Evolutionary conservation across 2,329 filamentous ascomycete species (phyloP), one percentile per base, ranked within the genome.

Genomic region (Epichloe typhina): DNA sequence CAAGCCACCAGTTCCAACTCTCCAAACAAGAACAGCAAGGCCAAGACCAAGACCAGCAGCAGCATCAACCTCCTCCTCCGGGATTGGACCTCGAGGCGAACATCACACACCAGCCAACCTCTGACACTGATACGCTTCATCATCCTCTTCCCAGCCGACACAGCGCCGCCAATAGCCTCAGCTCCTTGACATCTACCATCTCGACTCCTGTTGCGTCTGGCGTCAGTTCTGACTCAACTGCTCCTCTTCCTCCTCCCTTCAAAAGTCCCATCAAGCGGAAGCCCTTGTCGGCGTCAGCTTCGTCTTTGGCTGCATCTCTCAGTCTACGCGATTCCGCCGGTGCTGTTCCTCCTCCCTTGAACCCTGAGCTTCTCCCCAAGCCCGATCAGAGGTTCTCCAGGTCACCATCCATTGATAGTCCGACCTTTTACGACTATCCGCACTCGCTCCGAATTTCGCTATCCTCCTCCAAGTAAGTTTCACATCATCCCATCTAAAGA

Each of bases 381-480:
- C 74, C 76, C n/a, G 73, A 74, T 46, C 70, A 73, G 54, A 66
- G 77, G 47, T 79, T 77, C 60, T 70, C 71, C n/a, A 71, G 78
- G 54, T 72, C 74, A 35, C 75, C 66, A 57, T 75, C 77, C 13
- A 62, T 80, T 50, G 78, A 82, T 62, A 82, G 78, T 61, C 79
- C 78, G 54, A 81, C 77, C 35, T 66, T 82, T 46, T 82, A 82
- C 72, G 76, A 80, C 59, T 80, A 78, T 58, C 73, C 74, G 41
- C 51, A 58, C 19, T 54, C 58, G 47, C 51, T 56, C 42, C 54
- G 57, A 44, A 54, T 54, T 31, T 55, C 53, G 31, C 52, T 50
- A 41, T 53, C 53, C 53, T 52, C 53, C 47, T 51, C 40, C 50
- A 54, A 58, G 64, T 66, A 54, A 66, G 64, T 62, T 47, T 47